phyloP scores from a whole-genome alignment of 208 protist species.

The Leptomonas seymouri region DNA sequence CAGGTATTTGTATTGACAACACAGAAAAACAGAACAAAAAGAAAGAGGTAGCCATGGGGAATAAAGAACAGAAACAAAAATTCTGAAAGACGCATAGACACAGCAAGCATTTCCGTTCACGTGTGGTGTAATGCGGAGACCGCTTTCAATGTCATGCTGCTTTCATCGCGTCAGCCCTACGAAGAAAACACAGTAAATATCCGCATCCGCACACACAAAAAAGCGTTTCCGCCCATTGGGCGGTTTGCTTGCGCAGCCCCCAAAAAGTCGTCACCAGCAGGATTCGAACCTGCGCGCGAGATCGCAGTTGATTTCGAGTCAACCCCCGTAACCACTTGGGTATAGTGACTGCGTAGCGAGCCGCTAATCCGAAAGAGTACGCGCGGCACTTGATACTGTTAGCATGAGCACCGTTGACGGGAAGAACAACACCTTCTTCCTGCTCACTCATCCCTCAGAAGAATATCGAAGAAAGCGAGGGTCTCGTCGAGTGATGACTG shows the following conservation, averaged over 20 bases:
- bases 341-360: slow-evolving; percentile 47
- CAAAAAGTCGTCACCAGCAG: slow-evolving; percentile 47
- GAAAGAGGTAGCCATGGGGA: not conserved
- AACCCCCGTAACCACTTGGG: slow-evolving; percentile 92
- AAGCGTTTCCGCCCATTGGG: no score
- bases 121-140: not conserved
- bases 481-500: slow-evolving; percentile 59
- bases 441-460: slow-evolving; percentile 27
- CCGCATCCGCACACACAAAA: not conserved
- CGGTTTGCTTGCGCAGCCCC: no score
- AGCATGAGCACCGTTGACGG: not conserved
- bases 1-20: no score
- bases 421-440: not conserved
- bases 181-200: slow-evolving; percentile 1
- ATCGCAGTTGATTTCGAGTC: slow-evolving; percentile 93
- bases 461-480: slow-evolving; percentile 59
- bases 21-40: no score
- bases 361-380: not conserved
- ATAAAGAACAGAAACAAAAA: not conserved
- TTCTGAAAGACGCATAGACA: not conserved
- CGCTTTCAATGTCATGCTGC: no score
- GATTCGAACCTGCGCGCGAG: slow-evolving; percentile 91
- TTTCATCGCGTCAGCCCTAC: no score
- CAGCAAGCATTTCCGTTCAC: no score
- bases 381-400: not conserved